Evolutionary conservation across 176 grass and related monocot species (phyloP).

Genomic region (Calamus simplicifolius): DNA sequence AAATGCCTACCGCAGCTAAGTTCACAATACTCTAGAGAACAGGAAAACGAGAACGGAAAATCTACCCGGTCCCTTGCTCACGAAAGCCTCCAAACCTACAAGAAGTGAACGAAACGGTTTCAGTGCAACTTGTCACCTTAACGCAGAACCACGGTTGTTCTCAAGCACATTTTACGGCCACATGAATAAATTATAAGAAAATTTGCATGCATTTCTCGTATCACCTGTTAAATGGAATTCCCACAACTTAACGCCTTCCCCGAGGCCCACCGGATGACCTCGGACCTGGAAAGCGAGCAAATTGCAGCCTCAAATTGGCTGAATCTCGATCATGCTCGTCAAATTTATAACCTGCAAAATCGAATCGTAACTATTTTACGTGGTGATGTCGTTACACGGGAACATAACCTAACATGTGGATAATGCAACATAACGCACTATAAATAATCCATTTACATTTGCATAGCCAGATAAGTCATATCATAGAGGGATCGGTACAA

Average conservation of each 20-base stretch:
- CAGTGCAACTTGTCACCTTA: neutral
- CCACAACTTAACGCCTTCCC: slow-evolving; percentile 74
- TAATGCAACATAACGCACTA: slow-evolving; percentile 6
- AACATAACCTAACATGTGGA: slow-evolving; percentile 1
- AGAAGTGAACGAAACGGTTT: slow-evolving; percentile 21
- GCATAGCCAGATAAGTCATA: too few species aligned
- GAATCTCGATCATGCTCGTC: slow-evolving; percentile 94
- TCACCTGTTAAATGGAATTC: slow-evolving; percentile 37
- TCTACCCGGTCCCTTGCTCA: neutral
- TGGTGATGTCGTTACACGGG: neutral
- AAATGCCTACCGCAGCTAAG: neutral
- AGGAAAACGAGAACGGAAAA: neutral
- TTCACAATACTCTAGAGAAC: too few species aligned
- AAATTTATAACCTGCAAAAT: slow-evolving; percentile 99
- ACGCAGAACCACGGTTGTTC: neutral
- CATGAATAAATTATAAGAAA: too few species aligned
- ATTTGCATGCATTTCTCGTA: slow-evolving; percentile 27
- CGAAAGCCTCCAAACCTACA: slow-evolving; percentile 30
- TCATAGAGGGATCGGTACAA: too few species aligned
- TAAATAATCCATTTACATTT: neutral
- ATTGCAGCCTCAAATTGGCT: slow-evolving; percentile 95
- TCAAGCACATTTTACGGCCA: slow-evolving; percentile 1
- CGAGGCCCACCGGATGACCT: slow-evolving; percentile 76
- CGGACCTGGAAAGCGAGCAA: slow-evolving; percentile 94
- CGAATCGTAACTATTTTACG: slow-evolving; percentile 49